Evolutionary conservation across 106 monocot species (phyloP).

Genomic region (Narthecium ossifragum): DNA sequence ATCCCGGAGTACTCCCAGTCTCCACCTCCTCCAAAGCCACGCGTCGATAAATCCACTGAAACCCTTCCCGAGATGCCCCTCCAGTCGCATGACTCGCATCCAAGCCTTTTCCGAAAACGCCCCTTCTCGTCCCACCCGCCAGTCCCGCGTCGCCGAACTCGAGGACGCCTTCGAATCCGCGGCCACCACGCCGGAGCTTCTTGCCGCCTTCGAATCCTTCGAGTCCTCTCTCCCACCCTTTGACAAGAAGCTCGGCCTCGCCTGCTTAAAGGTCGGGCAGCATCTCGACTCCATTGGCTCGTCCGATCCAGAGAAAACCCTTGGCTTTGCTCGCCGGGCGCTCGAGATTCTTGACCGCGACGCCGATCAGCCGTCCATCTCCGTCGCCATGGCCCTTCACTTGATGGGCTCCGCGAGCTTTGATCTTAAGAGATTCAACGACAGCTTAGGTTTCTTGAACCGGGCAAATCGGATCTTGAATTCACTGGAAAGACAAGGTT

Average conservation of each 20-base stretch:
- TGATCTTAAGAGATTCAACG: constrained; percentile 38
- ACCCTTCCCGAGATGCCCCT: constrained; percentile 5
- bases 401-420: constrained; percentile 47
- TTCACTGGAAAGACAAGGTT: constrained; percentile 23
- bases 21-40: background rate
- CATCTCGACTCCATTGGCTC: constrained; percentile 27
- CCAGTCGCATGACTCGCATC: constrained; percentile 2
- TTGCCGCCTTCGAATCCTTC: constrained; percentile 28
- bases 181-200: constrained; percentile 26
- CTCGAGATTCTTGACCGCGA: constrained; percentile 41
- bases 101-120: constrained; percentile 21
- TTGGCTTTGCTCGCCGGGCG: constrained; percentile 51
- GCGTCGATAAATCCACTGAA: too few species aligned
- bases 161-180: constrained; percentile 31
- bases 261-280: constrained; percentile 49
- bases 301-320: constrained; percentile 31
- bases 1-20: constrained; percentile 1
- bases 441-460: constrained; percentile 65
- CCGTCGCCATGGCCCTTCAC: constrained; percentile 45
- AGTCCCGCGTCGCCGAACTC: background rate
- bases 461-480: constrained; percentile 44
- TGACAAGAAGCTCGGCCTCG: constrained; percentile 32
- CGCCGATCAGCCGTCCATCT: constrained; percentile 32
- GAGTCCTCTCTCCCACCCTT: constrained; percentile 26
- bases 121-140: constrained; percentile 5